These are phyloP conservation scores for Lactarius indigo DNA, from an alignment of 768 basidiomycete genomes.

Conservation along the genomic window DNA sequence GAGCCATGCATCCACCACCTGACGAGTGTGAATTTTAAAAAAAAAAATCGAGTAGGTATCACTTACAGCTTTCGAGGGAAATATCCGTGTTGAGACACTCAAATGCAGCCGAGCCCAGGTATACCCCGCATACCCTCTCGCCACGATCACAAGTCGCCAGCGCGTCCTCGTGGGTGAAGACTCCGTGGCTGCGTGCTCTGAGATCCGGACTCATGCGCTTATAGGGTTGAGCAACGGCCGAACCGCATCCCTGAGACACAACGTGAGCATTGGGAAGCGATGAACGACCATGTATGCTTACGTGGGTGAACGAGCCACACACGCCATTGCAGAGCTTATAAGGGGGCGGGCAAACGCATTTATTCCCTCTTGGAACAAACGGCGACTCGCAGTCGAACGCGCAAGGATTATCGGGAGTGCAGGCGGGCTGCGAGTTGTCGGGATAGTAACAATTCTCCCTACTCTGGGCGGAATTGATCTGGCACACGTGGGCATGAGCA, in stretches of 20 bases:
- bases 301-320: constrained; percentile 30
- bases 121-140: constrained; percentile 40
- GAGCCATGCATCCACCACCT: constrained; percentile 43
- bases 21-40: neutral
- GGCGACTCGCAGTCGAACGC: constrained; percentile 35
- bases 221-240: constrained; percentile 33
- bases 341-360: constrained; percentile 39
- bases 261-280: neutral
- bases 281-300: constrained; percentile 13
- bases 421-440: constrained; percentile 33
- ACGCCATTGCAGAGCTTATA: constrained; percentile 40
- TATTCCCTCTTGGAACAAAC: constrained; percentile 30
- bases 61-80: constrained; percentile 42
- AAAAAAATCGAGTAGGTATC: too few relatives aligned
- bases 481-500: constrained; percentile 9
- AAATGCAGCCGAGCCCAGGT: constrained; percentile 33
- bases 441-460: constrained; percentile 35
- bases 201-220: constrained; percentile 14
- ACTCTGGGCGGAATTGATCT: constrained; percentile 36
- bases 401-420: constrained; percentile 35
- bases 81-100: constrained; percentile 40
- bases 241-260: constrained; percentile 39
- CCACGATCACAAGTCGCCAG: constrained; percentile 30
- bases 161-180: constrained; percentile 34
- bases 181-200: constrained; percentile 17